Evolutionary conservation across 2,329 filamentous ascomycete species (phyloP).

Genomic region (Aspergillus pseudoterreus): DNA sequence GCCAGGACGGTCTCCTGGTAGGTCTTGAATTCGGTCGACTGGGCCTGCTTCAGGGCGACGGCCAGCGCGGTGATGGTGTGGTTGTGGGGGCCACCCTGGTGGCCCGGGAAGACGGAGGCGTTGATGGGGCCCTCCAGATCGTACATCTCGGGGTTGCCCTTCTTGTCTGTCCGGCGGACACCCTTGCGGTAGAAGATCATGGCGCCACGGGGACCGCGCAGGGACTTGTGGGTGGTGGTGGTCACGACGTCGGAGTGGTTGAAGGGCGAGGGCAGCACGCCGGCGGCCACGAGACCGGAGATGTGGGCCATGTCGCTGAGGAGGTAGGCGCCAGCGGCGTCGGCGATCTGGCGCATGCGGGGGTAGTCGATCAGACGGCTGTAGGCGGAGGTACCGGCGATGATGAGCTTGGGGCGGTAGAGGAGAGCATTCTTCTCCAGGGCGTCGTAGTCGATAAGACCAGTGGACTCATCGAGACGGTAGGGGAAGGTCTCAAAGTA

Average conservation of each 20-base stretch:
- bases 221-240: constrained; percentile 98
- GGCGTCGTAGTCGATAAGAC: constrained; percentile 94
- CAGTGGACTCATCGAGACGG: constrained; percentile 70
- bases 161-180: constrained; percentile 86
- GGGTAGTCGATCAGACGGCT: constrained; percentile 96
- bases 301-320: constrained; percentile 99
- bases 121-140: constrained; percentile 96
- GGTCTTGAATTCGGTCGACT: constrained; percentile 81
- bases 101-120: constrained; percentile 97
- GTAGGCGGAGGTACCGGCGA: constrained; percentile 96
- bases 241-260: constrained; percentile 91
- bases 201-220: constrained; percentile 92
- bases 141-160: constrained; percentile 83
- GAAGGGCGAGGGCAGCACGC: constrained; percentile 92
- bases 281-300: constrained; percentile 88
- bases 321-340: constrained; percentile 89
- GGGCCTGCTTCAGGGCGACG: constrained; percentile 91
- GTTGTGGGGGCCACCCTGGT: constrained; percentile 98
- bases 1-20: constrained; percentile 91
- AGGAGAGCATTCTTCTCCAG: constrained; percentile 86
- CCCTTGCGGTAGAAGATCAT: constrained; percentile 99
- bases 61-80: constrained; percentile 98
- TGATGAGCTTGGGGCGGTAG: constrained; percentile 93
- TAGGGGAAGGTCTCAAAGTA: constrained; percentile 99
- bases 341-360: constrained; percentile 93